phyloP scores from a whole-genome alignment of 2,329 filamentous ascomycete genomes.

The Chalaropsis ovoidea region DNA sequence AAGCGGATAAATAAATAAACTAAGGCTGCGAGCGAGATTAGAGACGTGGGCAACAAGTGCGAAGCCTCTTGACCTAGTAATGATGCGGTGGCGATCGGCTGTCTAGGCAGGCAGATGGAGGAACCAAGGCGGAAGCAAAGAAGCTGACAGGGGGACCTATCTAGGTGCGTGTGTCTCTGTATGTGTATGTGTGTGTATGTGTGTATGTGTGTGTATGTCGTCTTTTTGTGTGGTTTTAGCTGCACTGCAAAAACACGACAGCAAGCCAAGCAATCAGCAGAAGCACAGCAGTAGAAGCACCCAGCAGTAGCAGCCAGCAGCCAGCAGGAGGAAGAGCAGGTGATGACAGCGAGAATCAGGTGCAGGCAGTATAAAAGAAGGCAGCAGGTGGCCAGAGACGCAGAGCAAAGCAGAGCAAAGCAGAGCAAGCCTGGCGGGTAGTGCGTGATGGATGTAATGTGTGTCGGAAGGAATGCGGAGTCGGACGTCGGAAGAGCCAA shows the following conservation, averaged over 20 bases:
- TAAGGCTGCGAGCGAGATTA: neutral
- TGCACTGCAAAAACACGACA: neutral
- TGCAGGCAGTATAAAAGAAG: neutral
- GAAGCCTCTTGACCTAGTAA: neutral
- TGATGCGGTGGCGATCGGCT: conserved; percentile 10
- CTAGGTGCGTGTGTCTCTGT: neutral
- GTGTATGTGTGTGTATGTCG: neutral
- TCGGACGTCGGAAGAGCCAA: conserved; percentile 9
- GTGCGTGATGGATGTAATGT: conserved; percentile 6
- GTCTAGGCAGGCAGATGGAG: neutral
- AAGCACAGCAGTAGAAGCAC: neutral
- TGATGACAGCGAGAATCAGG: conserved; percentile 4
- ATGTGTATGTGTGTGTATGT: neutral
- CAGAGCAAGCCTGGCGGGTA: neutral
- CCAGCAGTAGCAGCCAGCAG: neutral
- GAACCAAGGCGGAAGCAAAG: conserved; percentile 1
- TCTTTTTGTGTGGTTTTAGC: neutral
- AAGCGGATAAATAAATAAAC: neutral
- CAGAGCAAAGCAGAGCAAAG: neutral
- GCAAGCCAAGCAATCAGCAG: neutral
- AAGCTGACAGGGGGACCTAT: conserved; percentile 3
- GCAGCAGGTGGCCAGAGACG: neutral
- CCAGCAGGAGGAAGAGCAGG: neutral
- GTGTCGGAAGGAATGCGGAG: conserved; percentile 15
- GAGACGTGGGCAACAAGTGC: neutral